Evolutionary conservation across 1,284 basidiomycete genomes (phyloP), one percentile per base, ranked within the genome.

Genomic region (Athelia sp.): DNA sequence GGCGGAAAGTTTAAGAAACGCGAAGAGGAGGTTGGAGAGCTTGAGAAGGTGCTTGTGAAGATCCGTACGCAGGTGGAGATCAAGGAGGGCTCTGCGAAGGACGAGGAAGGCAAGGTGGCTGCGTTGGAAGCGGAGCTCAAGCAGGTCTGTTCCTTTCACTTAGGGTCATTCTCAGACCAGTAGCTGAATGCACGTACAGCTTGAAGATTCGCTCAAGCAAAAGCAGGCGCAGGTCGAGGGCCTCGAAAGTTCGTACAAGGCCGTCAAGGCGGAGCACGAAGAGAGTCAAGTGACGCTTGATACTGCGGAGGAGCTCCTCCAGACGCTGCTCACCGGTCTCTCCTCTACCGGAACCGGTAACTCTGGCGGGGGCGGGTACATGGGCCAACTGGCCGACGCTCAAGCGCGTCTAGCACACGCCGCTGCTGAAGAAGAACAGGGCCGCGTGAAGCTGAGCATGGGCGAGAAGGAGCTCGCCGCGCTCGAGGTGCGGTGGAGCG

Each of bases 361-460:
- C 47, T 64, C 69, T 18, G 74, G 67, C 3, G 88, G 93, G 9
- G 94, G 95, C 10, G 95, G 95, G 0, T 99, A 98, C 67, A 88
- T 98, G 82, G 97, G 95, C 23, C 94, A 98, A 64, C 80, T 99
- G 22, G 91, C 94, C 2, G 87, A 91, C n/a, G 92, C 94, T 0
- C 84, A 84, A 55, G 81, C 82, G 1, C 81, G 84, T 9, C 73
- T 89, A 1, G 83, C 92, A 0, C 85, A 90, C 42, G 87, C 87
- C 0, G 73, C 79, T 4, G 87, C 93, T 0, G 93, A 96, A 60
- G 89, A 93, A 50, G 87, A 97, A 62, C 93, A 97, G 62, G 80
- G 78, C 53, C 84, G 84, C 50, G 76, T 88, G 45, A 88, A 90
- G 63, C 82, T 97, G 36, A 78, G 71, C 0, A 88, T 95, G 75